phyloP scores from a whole-genome alignment of 257 asterid genomes.

The Datura wrightii region DNA sequence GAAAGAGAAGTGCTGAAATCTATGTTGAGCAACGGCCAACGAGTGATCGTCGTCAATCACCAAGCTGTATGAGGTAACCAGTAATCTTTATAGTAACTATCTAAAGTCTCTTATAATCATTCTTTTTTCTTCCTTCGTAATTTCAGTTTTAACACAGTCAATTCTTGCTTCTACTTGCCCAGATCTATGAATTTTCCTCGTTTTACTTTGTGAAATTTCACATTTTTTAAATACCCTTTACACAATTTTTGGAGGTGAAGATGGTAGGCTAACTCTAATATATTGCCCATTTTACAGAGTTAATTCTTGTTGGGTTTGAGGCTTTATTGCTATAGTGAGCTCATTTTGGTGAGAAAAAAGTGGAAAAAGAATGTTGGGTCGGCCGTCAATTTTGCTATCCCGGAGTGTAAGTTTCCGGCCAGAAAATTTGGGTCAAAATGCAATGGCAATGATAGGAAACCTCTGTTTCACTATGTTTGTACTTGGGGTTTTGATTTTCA shows the following conservation, averaged over 20 bases:
- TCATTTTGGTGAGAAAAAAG: neutral
- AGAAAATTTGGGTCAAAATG: slow-evolving; percentile 82
- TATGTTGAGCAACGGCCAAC: slow-evolving; percentile 12
- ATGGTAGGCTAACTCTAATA: neutral
- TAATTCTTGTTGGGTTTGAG: slow-evolving; percentile 1
- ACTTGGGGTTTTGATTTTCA: slow-evolving; percentile 65
- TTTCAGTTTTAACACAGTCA: neutral
- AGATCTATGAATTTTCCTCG: slow-evolving; percentile 36
- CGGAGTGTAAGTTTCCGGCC: slow-evolving; percentile 62
- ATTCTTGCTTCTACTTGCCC: slow-evolving; percentile 25
- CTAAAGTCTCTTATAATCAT: neutral
- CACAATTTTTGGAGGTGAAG: neutral
- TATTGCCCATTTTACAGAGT: slow-evolving; percentile 12
- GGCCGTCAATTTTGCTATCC: slow-evolving; percentile 47
- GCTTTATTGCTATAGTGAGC: neutral
- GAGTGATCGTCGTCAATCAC: neutral
- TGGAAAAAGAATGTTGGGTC: slow-evolving; percentile 53
- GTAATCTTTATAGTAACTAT: neutral
- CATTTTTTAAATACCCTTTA: slow-evolving; percentile 32
- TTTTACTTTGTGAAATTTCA: slow-evolving; percentile 25
- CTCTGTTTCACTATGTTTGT: slow-evolving; percentile 69
- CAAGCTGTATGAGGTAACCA: slow-evolving; percentile 10
- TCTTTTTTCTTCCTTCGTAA: neutral
- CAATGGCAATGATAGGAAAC: slow-evolving; percentile 57
- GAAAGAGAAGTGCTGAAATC: slow-evolving; percentile 14